Base-by-base conservation (phyloP, 192 early-diverging fungal species). In the Entomortierella parvispora region DNA sequence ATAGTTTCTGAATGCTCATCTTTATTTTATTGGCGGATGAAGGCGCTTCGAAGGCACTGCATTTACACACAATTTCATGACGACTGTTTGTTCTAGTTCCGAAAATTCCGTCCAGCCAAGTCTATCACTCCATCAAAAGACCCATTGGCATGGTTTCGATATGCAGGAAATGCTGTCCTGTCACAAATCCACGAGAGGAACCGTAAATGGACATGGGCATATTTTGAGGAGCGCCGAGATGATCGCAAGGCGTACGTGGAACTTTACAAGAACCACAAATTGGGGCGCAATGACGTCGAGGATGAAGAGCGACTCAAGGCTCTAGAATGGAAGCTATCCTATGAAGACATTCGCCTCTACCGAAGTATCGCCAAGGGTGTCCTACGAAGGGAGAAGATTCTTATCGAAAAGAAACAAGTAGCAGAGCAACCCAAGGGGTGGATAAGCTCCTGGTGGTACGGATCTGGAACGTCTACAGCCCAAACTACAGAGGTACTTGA, bases 301-400 rank as follows among this genome's bases (percentile, higher is more conserved):
- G 88, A 94, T 11, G 48, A 65, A 2, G 65, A 71, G 3, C 80
- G 83, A 14, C 83, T 97, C 23, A 85, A 87, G 25, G 74, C 77
- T 23, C 66, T 99, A 33, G 95, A 97, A 71, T 80, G 85, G 50
- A 87, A 86, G 54, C 85, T 97, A 4, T 90, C 90, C 7, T 97
- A 90, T 79, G 90, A 97, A 29, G 97, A 99, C 80, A 94, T 99
- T 56, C 82, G 93, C 46, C 87, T 93, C 50, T 99, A 96, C 66
- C 80, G 95, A 22, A 87, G 88, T 28, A 84, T 92, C 11, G 93
- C 94, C 0, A 89, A 89, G 65, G 84, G 89, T 37, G 82, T 85
- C 34, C 71, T 96, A 64, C 83, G 90, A 33, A 90, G 91, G 54
- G 91, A 95, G 75, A 89, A 89, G 65, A 88, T 90, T 31, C 23